Percentiles rank a stretch among this genome's conserved stretches.
These are phyloP conservation scores for Solanum hybrid DNA, from an alignment of 305 asterid genomes.

Conservation along the genomic window DNA sequence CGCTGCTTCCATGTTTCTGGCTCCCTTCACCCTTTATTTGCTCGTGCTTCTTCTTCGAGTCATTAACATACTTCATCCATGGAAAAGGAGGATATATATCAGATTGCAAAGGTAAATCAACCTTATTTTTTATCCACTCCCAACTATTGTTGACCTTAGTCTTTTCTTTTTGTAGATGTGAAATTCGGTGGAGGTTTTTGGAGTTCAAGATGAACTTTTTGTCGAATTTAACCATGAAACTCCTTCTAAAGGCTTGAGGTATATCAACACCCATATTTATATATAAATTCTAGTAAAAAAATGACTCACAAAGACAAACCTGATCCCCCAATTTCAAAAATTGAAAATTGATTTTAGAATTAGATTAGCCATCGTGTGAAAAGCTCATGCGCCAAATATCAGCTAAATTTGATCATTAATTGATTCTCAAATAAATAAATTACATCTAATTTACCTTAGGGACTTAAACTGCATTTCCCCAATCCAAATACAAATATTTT, in stretches of 20 bases:
- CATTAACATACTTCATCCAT: not conserved
- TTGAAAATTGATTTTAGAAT: not conserved
- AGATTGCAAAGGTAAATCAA: not conserved
- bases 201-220: not conserved
- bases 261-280: not conserved
- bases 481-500: not conserved
- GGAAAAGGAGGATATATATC: not conserved
- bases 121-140: not conserved
- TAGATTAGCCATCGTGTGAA: not conserved
- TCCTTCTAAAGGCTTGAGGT: not conserved
- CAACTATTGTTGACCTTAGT: not conserved
- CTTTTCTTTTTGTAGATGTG: not conserved
- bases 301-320: not conserved
- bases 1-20: not conserved
- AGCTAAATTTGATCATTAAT: not conserved
- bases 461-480: not conserved
- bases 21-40: not conserved
- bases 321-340: not conserved
- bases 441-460: not conserved
- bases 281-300: not conserved
- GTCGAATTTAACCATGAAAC: not conserved
- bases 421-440: not conserved
- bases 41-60: not conserved
- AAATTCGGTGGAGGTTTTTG: not conserved
- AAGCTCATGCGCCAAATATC: not conserved